These are phyloP conservation scores for Dictyostelium citrinum DNA, from an alignment of 78 protist species.

Conservation along the genomic window DNA sequence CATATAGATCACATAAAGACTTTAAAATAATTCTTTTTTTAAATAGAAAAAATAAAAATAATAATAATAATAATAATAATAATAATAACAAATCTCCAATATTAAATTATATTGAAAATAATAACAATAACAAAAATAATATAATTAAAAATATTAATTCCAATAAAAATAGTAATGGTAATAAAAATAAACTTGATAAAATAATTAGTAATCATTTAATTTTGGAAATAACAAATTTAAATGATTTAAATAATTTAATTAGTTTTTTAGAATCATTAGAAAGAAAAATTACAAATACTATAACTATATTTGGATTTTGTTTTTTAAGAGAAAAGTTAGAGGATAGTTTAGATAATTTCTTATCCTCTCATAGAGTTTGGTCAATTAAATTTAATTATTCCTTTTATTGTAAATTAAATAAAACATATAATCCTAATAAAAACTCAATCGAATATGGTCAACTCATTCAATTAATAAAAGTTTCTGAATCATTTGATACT, in stretches of 20 bases:
- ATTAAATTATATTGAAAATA: background rate
- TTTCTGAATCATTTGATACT: background rate
- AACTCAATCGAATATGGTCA: background rate
- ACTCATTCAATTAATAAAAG: background rate
- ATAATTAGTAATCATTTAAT: background rate
- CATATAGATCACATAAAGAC: background rate
- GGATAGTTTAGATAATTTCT: background rate
- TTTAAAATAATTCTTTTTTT: background rate
- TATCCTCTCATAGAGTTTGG: background rate
- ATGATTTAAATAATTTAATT: background rate
- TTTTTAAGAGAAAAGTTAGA: background rate
- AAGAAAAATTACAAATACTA: background rate
- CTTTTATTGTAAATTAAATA: background rate
- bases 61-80: background rate
- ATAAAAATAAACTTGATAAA: background rate
- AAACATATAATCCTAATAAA: background rate
- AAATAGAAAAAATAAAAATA: too few species aligned
- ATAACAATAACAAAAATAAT: background rate
- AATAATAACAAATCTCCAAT: background rate
- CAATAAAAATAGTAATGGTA: background rate
- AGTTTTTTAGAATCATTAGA: background rate
- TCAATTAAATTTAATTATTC: background rate
- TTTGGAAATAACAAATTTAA: background rate
- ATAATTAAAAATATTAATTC: background rate
- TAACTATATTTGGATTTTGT: background rate